These are phyloP conservation scores for Juncus effusus DNA, from an alignment of 176 grass and related monocot genomes.

Conservation along the genomic window DNA sequence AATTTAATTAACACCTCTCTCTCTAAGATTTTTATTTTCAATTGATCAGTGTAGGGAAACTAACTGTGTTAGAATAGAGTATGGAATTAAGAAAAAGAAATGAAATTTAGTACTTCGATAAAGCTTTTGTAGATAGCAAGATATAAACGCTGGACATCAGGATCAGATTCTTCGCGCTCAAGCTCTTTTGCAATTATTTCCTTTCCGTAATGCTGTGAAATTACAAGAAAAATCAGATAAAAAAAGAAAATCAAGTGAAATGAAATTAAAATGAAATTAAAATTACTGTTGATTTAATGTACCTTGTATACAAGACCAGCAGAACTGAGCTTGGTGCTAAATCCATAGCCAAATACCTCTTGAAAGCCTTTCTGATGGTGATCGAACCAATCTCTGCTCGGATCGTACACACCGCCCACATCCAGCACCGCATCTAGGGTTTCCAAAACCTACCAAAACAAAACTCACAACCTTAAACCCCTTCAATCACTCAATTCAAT, in stretches of 20 bases:
- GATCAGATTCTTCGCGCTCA: constrained; percentile 60
- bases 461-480: background rate
- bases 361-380: constrained; percentile 93
- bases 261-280: background rate
- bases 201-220: constrained; percentile 79
- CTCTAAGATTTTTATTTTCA: too few relatives aligned
- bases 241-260: constrained; percentile 18
- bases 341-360: constrained; percentile 92
- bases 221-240: background rate
- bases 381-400: constrained; percentile 69
- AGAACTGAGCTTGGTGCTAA: constrained; percentile 96
- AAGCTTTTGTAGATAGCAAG: constrained; percentile 96
- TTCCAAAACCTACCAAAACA: constrained; percentile 52
- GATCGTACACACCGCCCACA: constrained; percentile 93
- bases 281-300: constrained; percentile 11
- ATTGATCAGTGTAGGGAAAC: too few relatives aligned
- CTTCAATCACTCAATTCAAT: background rate
- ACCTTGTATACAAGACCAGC: constrained; percentile 99
- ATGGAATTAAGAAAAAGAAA: background rate
- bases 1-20: too few relatives aligned
- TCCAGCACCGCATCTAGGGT: constrained; percentile 89
- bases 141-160: constrained; percentile 81
- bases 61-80: too few relatives aligned
- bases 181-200: constrained; percentile 98
- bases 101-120: constrained; percentile 50